Evolutionary conservation across 495 filamentous ascomycete genomes (phyloP).

Genomic region (Hypoxylon trugodes): DNA sequence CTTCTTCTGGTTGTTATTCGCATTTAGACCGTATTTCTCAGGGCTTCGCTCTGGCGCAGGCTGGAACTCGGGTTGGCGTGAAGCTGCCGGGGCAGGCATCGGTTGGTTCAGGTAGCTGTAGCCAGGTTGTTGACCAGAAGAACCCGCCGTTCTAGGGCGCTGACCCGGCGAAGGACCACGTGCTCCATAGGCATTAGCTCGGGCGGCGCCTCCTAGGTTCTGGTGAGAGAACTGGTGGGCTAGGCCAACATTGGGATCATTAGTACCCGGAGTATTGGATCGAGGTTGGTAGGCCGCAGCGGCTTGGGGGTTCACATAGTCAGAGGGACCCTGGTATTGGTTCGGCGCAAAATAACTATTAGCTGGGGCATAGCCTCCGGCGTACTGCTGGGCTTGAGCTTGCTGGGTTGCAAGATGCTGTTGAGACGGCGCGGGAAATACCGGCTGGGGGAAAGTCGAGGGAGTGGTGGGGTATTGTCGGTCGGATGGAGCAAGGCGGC

Average conservation of each 20-base stretch:
- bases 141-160: conserved; percentile 81
- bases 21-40: conserved; percentile 71
- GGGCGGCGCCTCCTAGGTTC: conserved; percentile 77
- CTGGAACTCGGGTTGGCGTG: conserved; percentile 57
- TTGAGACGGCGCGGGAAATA: conserved; percentile 64
- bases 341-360: conserved; percentile 72
- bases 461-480: conserved; percentile 96
- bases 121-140: conserved; percentile 61
- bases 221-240: conserved; percentile 98
- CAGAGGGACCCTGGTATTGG: conserved; percentile 34
- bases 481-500: conserved; percentile 70
- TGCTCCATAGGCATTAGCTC: conserved; percentile 70
- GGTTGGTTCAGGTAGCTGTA: conserved; percentile 74
- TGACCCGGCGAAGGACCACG: conserved; percentile 75
- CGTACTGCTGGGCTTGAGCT: conserved; percentile 52
- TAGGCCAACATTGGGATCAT: conserved; percentile 81
- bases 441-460: conserved; percentile 93
- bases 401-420: conserved; percentile 61
- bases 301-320: conserved; percentile 31
- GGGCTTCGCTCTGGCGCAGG: conserved; percentile 74
- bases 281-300: conserved; percentile 63
- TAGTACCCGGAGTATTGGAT: conserved; percentile 63
- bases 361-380: conserved; percentile 57
- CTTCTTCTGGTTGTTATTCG: conserved; percentile 77
- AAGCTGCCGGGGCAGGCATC: conserved; percentile 57